phyloP scores from a whole-genome alignment of 1,284 basidiomycete species.

The Microbotryum saponariae region DNA sequence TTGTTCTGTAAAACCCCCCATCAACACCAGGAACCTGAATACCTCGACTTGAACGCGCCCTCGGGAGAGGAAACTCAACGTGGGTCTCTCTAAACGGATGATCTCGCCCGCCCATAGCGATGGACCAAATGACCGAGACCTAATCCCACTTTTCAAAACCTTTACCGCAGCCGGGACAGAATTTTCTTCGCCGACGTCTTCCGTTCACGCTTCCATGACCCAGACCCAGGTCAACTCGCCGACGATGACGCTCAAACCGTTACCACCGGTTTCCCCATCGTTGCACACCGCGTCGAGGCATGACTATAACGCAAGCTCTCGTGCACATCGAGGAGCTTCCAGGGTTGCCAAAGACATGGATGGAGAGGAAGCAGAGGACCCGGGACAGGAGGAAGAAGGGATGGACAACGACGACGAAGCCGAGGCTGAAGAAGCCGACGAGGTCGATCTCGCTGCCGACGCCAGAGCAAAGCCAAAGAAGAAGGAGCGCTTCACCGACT shows the following conservation, averaged over 20 bases:
- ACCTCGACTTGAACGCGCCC: constrained; percentile 41
- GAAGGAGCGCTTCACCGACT: no score
- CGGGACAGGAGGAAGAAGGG: no score
- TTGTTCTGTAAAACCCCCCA: no score
- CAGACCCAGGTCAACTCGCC: constrained; percentile 21
- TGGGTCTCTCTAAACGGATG: not conserved
- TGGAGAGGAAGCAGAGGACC: no score
- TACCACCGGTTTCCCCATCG: not conserved
- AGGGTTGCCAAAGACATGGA: no score
- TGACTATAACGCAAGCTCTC: not conserved
- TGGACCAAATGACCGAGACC: not conserved
- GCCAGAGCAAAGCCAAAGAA: no score
- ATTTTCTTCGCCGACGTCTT: constrained; percentile 20
- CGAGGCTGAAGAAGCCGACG: not conserved
- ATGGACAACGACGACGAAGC: not conserved
- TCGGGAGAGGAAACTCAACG: not conserved
- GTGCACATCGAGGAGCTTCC: no score
- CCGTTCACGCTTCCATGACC: constrained; percentile 24
- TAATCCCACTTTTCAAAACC: not conserved
- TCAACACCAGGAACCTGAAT: constrained; percentile 37
- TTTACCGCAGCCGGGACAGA: not conserved
- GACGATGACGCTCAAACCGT: constrained; percentile 7
- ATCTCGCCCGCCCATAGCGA: not conserved
- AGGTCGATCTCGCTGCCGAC: not conserved
- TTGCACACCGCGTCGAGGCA: constrained; percentile 1